Base-by-base conservation (phyloP, 2,329 filamentous ascomycete genomes). In the Colletotrichum higginsianum region DNA sequence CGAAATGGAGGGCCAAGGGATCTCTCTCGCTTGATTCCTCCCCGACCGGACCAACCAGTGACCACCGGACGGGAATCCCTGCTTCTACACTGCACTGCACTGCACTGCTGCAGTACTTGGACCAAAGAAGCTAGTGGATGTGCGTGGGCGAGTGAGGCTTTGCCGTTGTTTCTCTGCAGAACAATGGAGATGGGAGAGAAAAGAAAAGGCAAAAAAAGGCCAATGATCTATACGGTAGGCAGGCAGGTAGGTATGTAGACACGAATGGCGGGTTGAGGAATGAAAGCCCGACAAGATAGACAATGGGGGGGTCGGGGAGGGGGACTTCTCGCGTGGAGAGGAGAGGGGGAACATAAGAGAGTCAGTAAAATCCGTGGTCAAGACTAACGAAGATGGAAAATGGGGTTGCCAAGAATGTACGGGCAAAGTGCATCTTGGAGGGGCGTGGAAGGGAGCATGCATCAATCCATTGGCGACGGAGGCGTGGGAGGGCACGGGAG, bases 11-110 rank as follows among this genome's bases (percentile, higher is more conserved):
- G 8, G 23, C 23, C 30, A 38, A 21, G 52, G 58, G 30, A 23
- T 35, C 30, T 49, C 9, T 61, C 11, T 30, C 30, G 30, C 30
- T 30, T 30, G 42, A 11, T 21, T 26, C 21, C 7, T 38, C 38
- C n/a, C 12, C 30, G 44, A 30, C 58, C 42, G 12, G 11, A 40
- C 58, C 58, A 61, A 61, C 58, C 58, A 50, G 18, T 61, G 35
- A 7, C 38, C n/a, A 38, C 30, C 9, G 30, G 30, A 35, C 30
- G 8, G 30, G 58, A 61, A 61, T 13, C 58, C 58, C 26, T 55
- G 50, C 40, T n/a, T 35, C 30, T 35, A 8, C 30, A 35, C 30
- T 35, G 30, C 30, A 35, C 30, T 11, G 30, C 30, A 35, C 30
- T 35, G 30, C 30, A 35, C 30, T 35, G 30, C 30, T 35, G 30